phyloP scores from a whole-genome alignment of 2,329 filamentous ascomycete genomes.

The Claviceps citrina region DNA sequence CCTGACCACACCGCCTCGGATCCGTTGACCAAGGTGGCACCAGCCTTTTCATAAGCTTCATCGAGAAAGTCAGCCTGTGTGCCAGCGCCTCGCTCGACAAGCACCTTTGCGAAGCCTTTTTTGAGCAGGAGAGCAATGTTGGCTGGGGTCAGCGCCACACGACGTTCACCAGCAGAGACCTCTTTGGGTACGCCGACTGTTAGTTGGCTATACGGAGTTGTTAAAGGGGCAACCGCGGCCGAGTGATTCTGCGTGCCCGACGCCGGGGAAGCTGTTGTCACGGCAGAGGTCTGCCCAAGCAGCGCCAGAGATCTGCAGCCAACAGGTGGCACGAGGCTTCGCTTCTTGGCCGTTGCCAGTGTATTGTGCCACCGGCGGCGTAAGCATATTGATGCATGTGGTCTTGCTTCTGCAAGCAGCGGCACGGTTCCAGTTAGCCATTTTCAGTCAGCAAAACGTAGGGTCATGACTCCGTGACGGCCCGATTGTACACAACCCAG shows the following conservation, averaged over 20 bases:
- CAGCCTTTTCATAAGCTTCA: slow-evolving; percentile 59
- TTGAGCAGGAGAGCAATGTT: slow-evolving; percentile 72
- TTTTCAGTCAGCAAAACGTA: slow-evolving; percentile 2
- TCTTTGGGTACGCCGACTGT: slow-evolving; percentile 69
- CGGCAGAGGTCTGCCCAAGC: slow-evolving; percentile 24
- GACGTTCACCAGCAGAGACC: slow-evolving; percentile 61
- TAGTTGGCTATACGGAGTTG: slow-evolving; percentile 53
- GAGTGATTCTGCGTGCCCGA: slow-evolving; percentile 21
- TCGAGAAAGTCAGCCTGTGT: slow-evolving; percentile 62
- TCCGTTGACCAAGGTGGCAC: slow-evolving; percentile 59
- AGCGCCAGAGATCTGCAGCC: slow-evolving; percentile 20
- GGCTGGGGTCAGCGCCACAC: slow-evolving; percentile 70
- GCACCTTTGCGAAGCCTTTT: slow-evolving; percentile 64
- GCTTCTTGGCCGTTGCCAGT: slow-evolving; percentile 14
- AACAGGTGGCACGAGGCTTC: slow-evolving; percentile 14
- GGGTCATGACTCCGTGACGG: background rate
- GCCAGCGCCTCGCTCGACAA: slow-evolving; percentile 73
- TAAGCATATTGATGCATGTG: slow-evolving; percentile 8
- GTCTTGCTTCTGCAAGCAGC: slow-evolving; percentile 7
- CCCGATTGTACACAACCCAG: background rate
- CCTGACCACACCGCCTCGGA: slow-evolving; percentile 54
- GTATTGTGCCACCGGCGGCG: slow-evolving; percentile 27
- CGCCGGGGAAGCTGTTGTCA: slow-evolving; percentile 12
- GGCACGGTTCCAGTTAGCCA: background rate
- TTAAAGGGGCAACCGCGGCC: slow-evolving; percentile 24